Evolutionary conservation across 345 rosid genomes (phyloP), one percentile per base, ranked within the genome.

Genomic region (Heritiera fomes): DNA sequence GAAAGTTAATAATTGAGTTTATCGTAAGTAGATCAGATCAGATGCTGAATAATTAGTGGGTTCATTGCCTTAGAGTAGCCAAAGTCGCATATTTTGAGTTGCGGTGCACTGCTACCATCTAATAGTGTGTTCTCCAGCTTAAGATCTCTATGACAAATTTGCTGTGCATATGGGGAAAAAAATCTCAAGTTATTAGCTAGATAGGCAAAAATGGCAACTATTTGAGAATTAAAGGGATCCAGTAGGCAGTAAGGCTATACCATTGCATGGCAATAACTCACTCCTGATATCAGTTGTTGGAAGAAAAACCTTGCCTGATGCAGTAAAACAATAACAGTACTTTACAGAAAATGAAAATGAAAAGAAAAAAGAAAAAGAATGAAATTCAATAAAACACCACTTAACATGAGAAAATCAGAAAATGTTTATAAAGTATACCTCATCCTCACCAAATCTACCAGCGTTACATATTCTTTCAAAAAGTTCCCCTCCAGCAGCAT

Each of bases 61-160:
- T 67, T 62, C 12, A 59, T 77, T 83, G 85, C 98, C 91, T 94
- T 93, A 2, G 98, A 94, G 79, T 93, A 94, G 56, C 98, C 97
- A 11, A 94, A 94, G 74, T 91, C 98, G 6, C 98, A 94, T 52
- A 94, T 94, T 83, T 94, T 94, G 66, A 94, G 94, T 40, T 93
- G 91, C 1, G 97, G 93, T 3, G 93, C 86, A 1, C 84, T 56
- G 83, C 93, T 91, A 7, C 97, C 97, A 73, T 94, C 98, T 77
- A 94, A 80, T 41, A 93, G 91, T 20, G 98, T 94, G 82, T 94
- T 94, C 82, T 94, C 98, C 73, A 93, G 87, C 87, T 94, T 94
- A 62, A 93, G 98, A 86, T 94, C 98, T 84, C 97, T 89, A 75
- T 93, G 97, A 78, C 97, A 94, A 67, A 94, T 90, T 91, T 92